Conservation (phyloP, 2,329 filamentous ascomycete species). For the Zarea fungicola region DNA sequence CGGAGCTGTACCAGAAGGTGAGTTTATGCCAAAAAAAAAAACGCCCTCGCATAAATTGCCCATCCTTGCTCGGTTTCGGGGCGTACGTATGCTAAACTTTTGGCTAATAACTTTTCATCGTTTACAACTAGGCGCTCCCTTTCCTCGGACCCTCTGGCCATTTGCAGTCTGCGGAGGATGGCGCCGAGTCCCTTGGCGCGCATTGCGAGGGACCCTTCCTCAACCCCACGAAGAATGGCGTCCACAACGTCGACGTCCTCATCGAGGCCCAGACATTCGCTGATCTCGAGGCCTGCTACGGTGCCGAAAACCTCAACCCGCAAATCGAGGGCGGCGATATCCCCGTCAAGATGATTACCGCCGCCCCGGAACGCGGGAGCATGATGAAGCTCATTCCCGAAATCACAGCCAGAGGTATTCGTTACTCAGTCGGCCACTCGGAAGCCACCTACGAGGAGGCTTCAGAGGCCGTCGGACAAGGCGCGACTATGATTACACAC, state of each 20-base stretch:
- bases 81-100: too few relatives aligned
- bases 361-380: slow-evolving; percentile 72
- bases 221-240: slow-evolving; percentile 75
- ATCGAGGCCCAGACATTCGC: slow-evolving; percentile 56
- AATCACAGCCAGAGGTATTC: slow-evolving; percentile 60
- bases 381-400: slow-evolving; percentile 66
- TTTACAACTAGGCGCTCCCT: slow-evolving; percentile 56
- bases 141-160: slow-evolving; percentile 68
- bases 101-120: background rate
- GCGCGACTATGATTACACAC: slow-evolving; percentile 86
- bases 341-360: slow-evolving; percentile 73
- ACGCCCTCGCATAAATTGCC: background rate
- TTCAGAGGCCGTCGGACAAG: slow-evolving; percentile 62
- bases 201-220: slow-evolving; percentile 92
- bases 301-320: slow-evolving; percentile 57
- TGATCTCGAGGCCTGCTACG: slow-evolving; percentile 69
- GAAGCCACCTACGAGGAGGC: slow-evolving; percentile 84
- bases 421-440: slow-evolving; percentile 79
- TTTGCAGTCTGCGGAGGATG: slow-evolving; percentile 55
- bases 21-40: too few relatives aligned
- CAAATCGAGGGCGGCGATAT: slow-evolving; percentile 29
- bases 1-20: slow-evolving; percentile 77
- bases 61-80: background rate
- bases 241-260: slow-evolving; percentile 73
- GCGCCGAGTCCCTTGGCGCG: slow-evolving; percentile 81